Evolutionary conservation across 179 eudicot genomes (phyloP).

Genomic region (Silene noctiflora): DNA sequence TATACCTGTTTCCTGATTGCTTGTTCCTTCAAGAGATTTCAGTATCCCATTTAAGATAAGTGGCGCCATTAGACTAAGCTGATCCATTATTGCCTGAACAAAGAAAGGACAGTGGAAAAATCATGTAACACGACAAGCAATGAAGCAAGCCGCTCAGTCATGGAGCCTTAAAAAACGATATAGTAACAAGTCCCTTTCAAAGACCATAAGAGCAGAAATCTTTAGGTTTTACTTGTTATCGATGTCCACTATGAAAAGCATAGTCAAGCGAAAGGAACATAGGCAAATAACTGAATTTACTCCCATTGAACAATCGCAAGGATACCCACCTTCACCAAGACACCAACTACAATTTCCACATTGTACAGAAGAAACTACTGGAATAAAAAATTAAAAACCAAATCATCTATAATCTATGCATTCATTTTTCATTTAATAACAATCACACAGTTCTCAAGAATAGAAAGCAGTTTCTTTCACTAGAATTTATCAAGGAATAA

Average conservation of each 20-base stretch:
- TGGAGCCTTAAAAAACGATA: background rate
- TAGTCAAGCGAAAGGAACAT: background rate
- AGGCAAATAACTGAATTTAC: background rate
- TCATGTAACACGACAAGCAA: slow-evolving; percentile 12
- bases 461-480: background rate
- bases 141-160: background rate
- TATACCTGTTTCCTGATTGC: slow-evolving; percentile 65
- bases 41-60: slow-evolving; percentile 72
- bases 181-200: background rate
- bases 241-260: background rate
- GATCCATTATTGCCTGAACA: slow-evolving; percentile 74
- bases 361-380: background rate
- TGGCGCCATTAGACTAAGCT: slow-evolving; percentile 92
- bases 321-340: background rate
- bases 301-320: slow-evolving; percentile 8
- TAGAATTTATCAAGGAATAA: slow-evolving; percentile 7
- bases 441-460: background rate
- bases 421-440: background rate
- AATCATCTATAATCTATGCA: slow-evolving; percentile 3
- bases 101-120: slow-evolving; percentile 15
- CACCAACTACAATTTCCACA: background rate
- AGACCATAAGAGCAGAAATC: slow-evolving; percentile 6
- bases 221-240: background rate
- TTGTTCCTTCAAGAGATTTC: slow-evolving; percentile 70
- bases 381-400: no score